Evolutionary conservation across 2,329 filamentous ascomycete genomes (phyloP).

Genomic region (Botrytis galanthina): DNA sequence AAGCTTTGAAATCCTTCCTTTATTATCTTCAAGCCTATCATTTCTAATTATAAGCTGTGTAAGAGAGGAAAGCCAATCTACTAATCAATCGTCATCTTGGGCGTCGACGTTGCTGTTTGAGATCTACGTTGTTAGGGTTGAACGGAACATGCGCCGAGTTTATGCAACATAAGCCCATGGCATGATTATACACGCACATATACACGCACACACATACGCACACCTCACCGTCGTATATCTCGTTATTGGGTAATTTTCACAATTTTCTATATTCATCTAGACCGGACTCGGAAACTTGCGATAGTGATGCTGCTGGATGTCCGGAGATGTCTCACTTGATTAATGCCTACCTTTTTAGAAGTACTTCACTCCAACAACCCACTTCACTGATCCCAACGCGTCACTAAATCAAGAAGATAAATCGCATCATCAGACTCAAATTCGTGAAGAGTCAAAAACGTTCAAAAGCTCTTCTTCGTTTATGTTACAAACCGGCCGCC

Average conservation of each 20-base stretch:
- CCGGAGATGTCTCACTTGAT: not conserved
- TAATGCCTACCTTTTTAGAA: too few species aligned
- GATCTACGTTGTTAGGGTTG: not conserved
- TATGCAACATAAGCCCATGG: not conserved
- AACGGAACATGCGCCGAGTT: not conserved
- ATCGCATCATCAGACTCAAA: not conserved
- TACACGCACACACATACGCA: not conserved
- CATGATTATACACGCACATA: not conserved
- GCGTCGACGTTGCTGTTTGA: not conserved
- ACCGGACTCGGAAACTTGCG: not conserved
- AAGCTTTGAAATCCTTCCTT: not conserved
- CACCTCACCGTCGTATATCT: not conserved
- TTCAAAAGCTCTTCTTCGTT: not conserved
- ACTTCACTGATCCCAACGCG: not conserved
- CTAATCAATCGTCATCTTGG: not conserved
- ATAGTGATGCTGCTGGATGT: not conserved
- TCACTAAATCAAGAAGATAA: not conserved
- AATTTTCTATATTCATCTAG: not conserved
- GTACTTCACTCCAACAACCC: not conserved
- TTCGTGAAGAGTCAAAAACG: not conserved
- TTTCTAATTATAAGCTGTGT: not conserved
- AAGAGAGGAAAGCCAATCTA: not conserved
- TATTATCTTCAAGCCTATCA: not conserved
- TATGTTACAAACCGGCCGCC: not conserved
- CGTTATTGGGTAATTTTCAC: not conserved